Evolutionary conservation across 805 yeast species (phyloP).

Genomic region (Hanseniaspora pseudoguilliermondii): DNA sequence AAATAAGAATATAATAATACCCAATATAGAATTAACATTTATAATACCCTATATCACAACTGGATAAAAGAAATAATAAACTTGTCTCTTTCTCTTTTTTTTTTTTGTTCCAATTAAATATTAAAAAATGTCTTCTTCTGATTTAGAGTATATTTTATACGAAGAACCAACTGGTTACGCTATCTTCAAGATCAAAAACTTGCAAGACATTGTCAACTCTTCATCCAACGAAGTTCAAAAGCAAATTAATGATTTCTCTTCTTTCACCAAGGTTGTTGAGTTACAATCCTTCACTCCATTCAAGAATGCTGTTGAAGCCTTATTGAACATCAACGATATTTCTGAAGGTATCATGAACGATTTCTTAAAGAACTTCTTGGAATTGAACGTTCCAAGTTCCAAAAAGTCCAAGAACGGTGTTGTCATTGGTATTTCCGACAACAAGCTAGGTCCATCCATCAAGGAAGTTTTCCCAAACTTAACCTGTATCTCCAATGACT

Average conservation of each 20-base stretch:
- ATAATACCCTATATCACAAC: background rate
- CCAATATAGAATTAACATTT: background rate
- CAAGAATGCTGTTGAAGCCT: constrained; percentile 98
- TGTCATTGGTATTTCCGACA: constrained; percentile 80
- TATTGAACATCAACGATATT: constrained; percentile 94
- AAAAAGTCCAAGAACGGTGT: constrained; percentile 33
- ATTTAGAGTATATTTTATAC: constrained; percentile 79
- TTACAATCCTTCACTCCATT: constrained; percentile 93
- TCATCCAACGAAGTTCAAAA: constrained; percentile 88
- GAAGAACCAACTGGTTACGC: constrained; percentile 99
- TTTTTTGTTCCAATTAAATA: background rate
- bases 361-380: constrained; percentile 76
- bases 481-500: constrained; percentile 81
- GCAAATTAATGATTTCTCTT: constrained; percentile 70
- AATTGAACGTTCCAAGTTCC: constrained; percentile 64
- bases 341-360: constrained; percentile 95
- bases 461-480: constrained; percentile 81
- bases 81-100: background rate
- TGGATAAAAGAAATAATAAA: background rate
- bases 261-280: constrained; percentile 85
- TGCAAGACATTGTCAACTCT: constrained; percentile 88
- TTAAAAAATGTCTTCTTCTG: constrained; percentile 37
- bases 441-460: constrained; percentile 89
- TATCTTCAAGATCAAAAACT: constrained; percentile 81
- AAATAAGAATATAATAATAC: too few species aligned